These are phyloP conservation scores for Lachnellula hyalina DNA, from an alignment of 2,329 filamentous ascomycete species.

Conservation along the genomic window DNA sequence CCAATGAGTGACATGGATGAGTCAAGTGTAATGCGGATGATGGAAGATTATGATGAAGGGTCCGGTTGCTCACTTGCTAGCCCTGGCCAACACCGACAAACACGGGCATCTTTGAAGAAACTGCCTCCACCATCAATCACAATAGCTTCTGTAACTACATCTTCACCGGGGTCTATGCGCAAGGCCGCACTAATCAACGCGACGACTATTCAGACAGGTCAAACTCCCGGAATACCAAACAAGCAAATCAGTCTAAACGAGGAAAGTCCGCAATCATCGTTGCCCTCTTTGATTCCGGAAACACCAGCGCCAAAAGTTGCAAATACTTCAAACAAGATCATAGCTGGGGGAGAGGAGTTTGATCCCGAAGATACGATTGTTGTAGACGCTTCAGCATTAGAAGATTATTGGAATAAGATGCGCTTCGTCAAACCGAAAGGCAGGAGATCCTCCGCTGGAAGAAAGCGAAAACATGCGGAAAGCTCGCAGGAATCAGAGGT, in stretches of 20 bases:
- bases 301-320: slow-evolving; percentile 17
- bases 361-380: slow-evolving; percentile 19
- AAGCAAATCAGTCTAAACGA: neutral
- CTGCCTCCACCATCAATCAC: neutral
- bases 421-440: neutral
- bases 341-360: slow-evolving; percentile 12
- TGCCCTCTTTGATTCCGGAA: slow-evolving; percentile 25
- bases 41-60: slow-evolving; percentile 20
- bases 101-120: neutral
- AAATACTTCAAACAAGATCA: neutral
- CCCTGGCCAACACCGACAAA: neutral
- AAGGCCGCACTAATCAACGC: slow-evolving; percentile 6
- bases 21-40: slow-evolving; percentile 25
- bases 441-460: slow-evolving; percentile 5
- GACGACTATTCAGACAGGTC: neutral
- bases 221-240: neutral
- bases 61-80: neutral
- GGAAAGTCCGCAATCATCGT: neutral
- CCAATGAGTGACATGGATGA: slow-evolving; percentile 24
- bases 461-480: slow-evolving; percentile 21
- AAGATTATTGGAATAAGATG: neutral
- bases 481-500: slow-evolving; percentile 13
- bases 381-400: slow-evolving; percentile 16
- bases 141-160: neutral
- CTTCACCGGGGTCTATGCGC: slow-evolving; percentile 4